Conservation (phyloP, 768 basidiomycete species). For the Phylloporus sp. region DNA sequence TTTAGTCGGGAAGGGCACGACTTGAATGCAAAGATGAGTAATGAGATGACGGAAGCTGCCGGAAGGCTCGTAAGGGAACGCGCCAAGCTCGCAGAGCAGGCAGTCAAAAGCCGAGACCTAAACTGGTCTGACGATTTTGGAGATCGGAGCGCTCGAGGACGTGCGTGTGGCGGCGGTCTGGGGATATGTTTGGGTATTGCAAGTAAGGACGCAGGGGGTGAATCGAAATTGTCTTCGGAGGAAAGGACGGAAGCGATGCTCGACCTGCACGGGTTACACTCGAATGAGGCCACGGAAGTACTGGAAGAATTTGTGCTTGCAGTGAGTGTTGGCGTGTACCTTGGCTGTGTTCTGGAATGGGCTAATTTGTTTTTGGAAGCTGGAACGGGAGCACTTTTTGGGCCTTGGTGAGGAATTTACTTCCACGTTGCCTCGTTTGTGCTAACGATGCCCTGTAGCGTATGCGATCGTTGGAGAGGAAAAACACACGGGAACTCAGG, state of each 20-base stretch:
- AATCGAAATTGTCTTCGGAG: slow-evolving; percentile 62
- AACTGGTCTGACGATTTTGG: slow-evolving; percentile 81
- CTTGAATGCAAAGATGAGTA: slow-evolving; percentile 85
- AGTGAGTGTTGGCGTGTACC: slow-evolving; percentile 45
- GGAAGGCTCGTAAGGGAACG: slow-evolving; percentile 82
- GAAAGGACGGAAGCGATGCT: slow-evolving; percentile 87
- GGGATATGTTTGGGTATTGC: slow-evolving; percentile 90
- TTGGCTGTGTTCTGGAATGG: neutral
- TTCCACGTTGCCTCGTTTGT: neutral
- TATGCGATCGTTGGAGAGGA: slow-evolving; percentile 93
- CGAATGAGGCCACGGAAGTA: slow-evolving; percentile 89
- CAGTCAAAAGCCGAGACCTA: slow-evolving; percentile 64
- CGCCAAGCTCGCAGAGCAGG: slow-evolving; percentile 68
- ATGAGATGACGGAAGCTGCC: slow-evolving; percentile 84
- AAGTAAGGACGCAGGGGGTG: slow-evolving; percentile 48
- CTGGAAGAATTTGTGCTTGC: slow-evolving; percentile 84
- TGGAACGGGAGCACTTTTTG: slow-evolving; percentile 84
- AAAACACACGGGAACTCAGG: slow-evolving; percentile 93
- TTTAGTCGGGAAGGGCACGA: slow-evolving; percentile 94
- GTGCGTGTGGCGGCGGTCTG: slow-evolving; percentile 71
- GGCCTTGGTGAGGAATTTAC: slow-evolving; percentile 62
- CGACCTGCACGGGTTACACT: slow-evolving; percentile 91
- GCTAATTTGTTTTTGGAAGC: slow-evolving; percentile 39
- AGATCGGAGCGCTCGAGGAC: slow-evolving; percentile 73
- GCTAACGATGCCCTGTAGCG: slow-evolving; percentile 40